Percentiles rank a stretch among this genome's conserved stretches.
Conservation (phyloP, 2,329 filamentous ascomycete species). For the Trichoderma koningiopsis region DNA sequence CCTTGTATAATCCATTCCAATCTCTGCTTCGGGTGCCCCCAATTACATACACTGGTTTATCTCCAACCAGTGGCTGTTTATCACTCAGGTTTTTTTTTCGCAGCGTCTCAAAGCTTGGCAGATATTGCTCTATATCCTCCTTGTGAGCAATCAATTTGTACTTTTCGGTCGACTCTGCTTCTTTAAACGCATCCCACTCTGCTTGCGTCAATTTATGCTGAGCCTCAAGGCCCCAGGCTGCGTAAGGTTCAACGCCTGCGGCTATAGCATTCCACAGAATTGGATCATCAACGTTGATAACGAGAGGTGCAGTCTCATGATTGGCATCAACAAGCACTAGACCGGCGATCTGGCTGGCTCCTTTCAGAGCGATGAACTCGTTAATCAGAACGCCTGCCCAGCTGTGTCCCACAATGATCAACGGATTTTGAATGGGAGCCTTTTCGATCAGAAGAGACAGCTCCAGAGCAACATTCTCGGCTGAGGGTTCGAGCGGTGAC, state of each 20-base stretch:
- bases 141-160: background rate
- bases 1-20: conserved; percentile 6
- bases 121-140: background rate
- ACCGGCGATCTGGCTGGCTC: background rate
- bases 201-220: background rate
- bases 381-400: conserved; percentile 3
- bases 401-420: conserved; percentile 1
- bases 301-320: background rate
- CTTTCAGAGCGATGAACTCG: conserved; percentile 8
- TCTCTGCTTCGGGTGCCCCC: conserved; percentile 2
- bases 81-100: background rate
- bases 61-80: background rate
- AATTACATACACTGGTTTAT: conserved; percentile 2
- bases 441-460: background rate
- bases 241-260: background rate
- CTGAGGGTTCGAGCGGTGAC: background rate
- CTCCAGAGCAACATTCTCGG: conserved; percentile 4
- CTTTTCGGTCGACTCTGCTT: background rate
- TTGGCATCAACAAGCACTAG: conserved; percentile 12
- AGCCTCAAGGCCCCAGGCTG: conserved; percentile 1
- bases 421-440: background rate
- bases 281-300: background rate
- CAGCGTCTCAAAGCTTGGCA: conserved; percentile 1
- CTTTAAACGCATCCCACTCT: conserved; percentile 12
- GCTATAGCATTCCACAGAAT: conserved; percentile 10